Base-by-base conservation (phyloP, 1,139 yeast genomes). In the Meyerozyma elateridarum region DNA sequence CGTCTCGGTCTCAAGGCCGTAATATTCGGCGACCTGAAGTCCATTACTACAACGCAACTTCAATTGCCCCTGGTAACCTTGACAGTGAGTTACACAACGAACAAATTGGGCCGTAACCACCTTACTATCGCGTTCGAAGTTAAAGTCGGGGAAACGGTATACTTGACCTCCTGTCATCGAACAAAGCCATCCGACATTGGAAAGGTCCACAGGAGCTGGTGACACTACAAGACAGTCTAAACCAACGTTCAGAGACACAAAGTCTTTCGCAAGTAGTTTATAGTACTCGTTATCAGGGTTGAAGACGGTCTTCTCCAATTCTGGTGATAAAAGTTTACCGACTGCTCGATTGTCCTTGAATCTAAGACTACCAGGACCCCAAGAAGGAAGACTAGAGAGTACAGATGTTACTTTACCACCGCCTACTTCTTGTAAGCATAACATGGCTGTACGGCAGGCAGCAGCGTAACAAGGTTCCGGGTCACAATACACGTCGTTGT, bases 11-110 rank as follows among this genome's bases (percentile, higher is more conserved):
- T 62, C 59, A 4, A 70, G 56, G 1, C 91, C 93, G 47, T 80
- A 81, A 53, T 87, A 85, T 36, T 77, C 76, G n/a, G 76, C 61
- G 5, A 91, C 88, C 50, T 85, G 94, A 36, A 93, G 64, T 0
- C 98, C 98, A 41, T 75, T 79, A 1, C 96, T 87, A 48, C 93
- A 84, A 43, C 99, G 81, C 25, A 88, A 73, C 52, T 88, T 88
- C 44, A 91, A 61, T 46, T 83, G 82, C 4, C 85, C 91, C 53
- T 85, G 94, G 47, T 83, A 82, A 4, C 95, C 98, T 9, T 64
- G 52, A 2, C 64, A 46, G 34, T 64, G 64, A 14, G 58, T 47
- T 6, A 80, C 62, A 3, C 74, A 62, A 25, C 64, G 59, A 24
- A 64, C 63, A 45, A 85, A 65, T 25, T 82, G 84, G 25, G 79